A percentile compares a stretch with the other conserved stretches of the same genome.
Evolutionary conservation across 805 yeast genomes (phyloP).

Genomic region (Limtongia smithiae): DNA sequence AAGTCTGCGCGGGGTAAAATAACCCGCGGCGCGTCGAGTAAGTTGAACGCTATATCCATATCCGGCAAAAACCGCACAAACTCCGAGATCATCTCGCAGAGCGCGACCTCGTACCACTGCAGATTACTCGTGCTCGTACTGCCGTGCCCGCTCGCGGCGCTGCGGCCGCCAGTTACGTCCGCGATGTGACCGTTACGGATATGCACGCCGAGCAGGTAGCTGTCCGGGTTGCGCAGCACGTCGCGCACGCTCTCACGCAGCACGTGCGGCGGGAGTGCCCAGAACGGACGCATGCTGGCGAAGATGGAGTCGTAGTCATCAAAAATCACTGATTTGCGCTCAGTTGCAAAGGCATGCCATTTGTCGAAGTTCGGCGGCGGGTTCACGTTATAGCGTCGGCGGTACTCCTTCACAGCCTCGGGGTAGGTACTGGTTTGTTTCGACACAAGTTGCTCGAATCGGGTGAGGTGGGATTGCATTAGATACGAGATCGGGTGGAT

Average conservation of each 20-base stretch:
- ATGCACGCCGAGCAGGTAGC: constrained; percentile 20
- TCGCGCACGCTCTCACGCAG: constrained; percentile 26
- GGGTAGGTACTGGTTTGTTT: constrained; percentile 28
- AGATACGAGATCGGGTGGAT: constrained; percentile 27
- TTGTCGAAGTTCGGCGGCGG: constrained; percentile 33
- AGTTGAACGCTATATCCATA: constrained; percentile 31
- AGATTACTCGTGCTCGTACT: constrained; percentile 15
- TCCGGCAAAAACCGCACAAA: constrained; percentile 31
- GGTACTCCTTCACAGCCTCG: constrained; percentile 26
- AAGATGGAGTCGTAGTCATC: constrained; percentile 30
- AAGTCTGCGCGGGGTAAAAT: constrained; percentile 27
- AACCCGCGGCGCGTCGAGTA: constrained; percentile 31
- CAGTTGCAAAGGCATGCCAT: constrained; percentile 30
- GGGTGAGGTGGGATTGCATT: constrained; percentile 13
- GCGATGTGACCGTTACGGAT: constrained; percentile 24
- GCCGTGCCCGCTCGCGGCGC: constrained; percentile 10
- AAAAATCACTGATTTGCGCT: constrained; percentile 17
- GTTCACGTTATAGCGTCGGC: constrained; percentile 17
- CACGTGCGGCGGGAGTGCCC: constrained; percentile 27
- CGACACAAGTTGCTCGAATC: constrained; percentile 6
- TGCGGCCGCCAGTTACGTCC: constrained; percentile 19
- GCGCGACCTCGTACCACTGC: constrained; percentile 23
- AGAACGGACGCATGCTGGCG: constrained; percentile 28
- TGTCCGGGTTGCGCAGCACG: constrained; percentile 19
- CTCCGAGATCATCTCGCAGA: constrained; percentile 19